phyloP scores from a whole-genome alignment of 805 yeast species.

The Sugiyamaella mastotermitis region DNA sequence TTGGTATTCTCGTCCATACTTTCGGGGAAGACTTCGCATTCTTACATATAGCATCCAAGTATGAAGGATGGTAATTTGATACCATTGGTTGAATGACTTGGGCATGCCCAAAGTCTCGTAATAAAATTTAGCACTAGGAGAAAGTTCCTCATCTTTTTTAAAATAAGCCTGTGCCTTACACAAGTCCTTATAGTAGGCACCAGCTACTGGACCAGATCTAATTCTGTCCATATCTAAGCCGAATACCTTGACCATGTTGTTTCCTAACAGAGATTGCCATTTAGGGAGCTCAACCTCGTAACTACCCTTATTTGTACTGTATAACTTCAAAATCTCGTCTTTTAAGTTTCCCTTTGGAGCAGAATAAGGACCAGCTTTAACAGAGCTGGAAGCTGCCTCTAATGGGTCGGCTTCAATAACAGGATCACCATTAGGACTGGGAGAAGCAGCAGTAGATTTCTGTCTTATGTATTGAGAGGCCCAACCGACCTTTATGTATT shows the following conservation, averaged over 20 bases:
- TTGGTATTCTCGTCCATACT: constrained; percentile 83
- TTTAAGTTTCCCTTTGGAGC: constrained; percentile 21
- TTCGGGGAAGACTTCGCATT: constrained; percentile 94
- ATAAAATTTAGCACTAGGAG: constrained; percentile 74
- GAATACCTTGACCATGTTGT: constrained; percentile 37
- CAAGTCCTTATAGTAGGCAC: constrained; percentile 76
- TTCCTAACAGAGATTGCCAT: constrained; percentile 31
- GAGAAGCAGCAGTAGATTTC: too few relatives aligned
- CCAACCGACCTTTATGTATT: too few relatives aligned
- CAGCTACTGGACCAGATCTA: constrained; percentile 92
- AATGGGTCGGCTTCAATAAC: too few relatives aligned
- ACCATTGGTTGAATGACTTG: constrained; percentile 90
- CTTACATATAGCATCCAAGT: constrained; percentile 91
- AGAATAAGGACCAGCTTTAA: neutral
- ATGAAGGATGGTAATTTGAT: constrained; percentile 84
- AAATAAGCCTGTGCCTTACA: constrained; percentile 72
- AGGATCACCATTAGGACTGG: too few relatives aligned
- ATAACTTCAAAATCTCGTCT: constrained; percentile 25
- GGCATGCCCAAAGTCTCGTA: constrained; percentile 81
- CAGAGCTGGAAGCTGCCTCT: too few relatives aligned
- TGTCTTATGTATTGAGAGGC: too few relatives aligned
- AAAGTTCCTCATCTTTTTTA: constrained; percentile 30
- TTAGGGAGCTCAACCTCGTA: constrained; percentile 12
- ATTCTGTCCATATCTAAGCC: constrained; percentile 85
- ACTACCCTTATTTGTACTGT: constrained; percentile 21